Evolutionary conservation across 164 flowering plant genomes (phyloP), one percentile per base, ranked within the genome.

Genomic region (Tetracentron sinense): DNA sequence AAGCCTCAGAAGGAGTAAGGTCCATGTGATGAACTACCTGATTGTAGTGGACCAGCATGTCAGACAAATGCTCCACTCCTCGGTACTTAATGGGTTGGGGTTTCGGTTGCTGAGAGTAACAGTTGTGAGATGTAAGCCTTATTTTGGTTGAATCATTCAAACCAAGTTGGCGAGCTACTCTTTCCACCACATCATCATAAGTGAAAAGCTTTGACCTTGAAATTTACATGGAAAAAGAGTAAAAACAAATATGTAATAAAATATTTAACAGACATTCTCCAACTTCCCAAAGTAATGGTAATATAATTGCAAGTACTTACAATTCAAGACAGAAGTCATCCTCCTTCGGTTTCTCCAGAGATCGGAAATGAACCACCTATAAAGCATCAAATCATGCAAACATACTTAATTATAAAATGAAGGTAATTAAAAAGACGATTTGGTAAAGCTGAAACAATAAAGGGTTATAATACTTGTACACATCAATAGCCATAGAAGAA

Each of bases 21-120:
- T 25, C 16, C 28, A 12, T 6, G 20, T 20, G 51, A 7, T 62
- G 35, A 29, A 52, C 31, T 62, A 90, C 98, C 94, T 93, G 98
- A 76, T 90, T 89, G 77, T 91, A 87, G 73, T 91, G 93, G 38
- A 83, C 84, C 54, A 94, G 72, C 97, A 94, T 91, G 63, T 94
- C 99, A 46, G 92, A 74, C 68, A 94, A 72, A 77, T 74, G 92
- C 21, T 94, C 96, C 11, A 86, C 84, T 28, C 96, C 97, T 30
- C 96, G 76, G 65, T 85, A 91, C 71, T 89, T 94, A 35, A 94
- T 88, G 1, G 96, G 93, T 58, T 85, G 86, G 44, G 98, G 96
- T 74, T 89, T 94, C 42, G 98, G 98, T 68, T 91, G 96, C 78
- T 91, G 96, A 63, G 93, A 87, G 75, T 94, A 94, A 70, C 95